Evolutionary conservation across 106 monocot species (phyloP).

Genomic region (Dendrobium nobile): DNA sequence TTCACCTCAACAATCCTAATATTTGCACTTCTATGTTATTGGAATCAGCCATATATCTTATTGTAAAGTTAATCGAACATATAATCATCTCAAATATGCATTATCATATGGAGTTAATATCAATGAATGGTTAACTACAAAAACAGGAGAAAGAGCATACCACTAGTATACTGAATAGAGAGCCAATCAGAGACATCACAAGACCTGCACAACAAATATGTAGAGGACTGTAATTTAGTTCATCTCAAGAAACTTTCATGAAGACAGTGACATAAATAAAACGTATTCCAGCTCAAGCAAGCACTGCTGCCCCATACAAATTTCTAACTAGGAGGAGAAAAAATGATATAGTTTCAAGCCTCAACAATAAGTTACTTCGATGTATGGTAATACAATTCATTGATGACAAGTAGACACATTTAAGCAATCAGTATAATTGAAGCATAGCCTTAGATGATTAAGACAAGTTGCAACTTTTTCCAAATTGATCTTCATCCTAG

Average conservation of each 20-base stretch:
- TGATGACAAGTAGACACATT: too few species aligned
- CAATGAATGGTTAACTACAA: neutral
- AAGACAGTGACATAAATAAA: neutral
- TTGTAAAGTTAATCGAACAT: neutral
- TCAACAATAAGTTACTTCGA: neutral
- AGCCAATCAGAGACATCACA: constrained; percentile 10
- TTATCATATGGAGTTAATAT: neutral
- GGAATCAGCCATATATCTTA: too few species aligned
- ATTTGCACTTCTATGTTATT: too few species aligned
- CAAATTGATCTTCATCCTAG: too few species aligned
- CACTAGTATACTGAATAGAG: constrained; percentile 12
- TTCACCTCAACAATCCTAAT: too few species aligned
- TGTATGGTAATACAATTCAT: too few species aligned
- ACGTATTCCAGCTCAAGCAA: neutral
- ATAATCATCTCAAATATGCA: neutral
- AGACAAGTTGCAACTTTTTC: too few species aligned
- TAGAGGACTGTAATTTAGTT: neutral
- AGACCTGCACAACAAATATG: constrained; percentile 3
- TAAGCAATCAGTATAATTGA: too few species aligned
- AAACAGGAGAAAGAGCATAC: neutral
- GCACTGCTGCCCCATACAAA: neutral
- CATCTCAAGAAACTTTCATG: neutral
- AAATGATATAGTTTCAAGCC: neutral
- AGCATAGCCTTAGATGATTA: too few species aligned
- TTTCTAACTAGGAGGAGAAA: neutral